phyloP scores from a whole-genome alignment of 1,284 basidiomycete species.

The Ustilago crameri region DNA sequence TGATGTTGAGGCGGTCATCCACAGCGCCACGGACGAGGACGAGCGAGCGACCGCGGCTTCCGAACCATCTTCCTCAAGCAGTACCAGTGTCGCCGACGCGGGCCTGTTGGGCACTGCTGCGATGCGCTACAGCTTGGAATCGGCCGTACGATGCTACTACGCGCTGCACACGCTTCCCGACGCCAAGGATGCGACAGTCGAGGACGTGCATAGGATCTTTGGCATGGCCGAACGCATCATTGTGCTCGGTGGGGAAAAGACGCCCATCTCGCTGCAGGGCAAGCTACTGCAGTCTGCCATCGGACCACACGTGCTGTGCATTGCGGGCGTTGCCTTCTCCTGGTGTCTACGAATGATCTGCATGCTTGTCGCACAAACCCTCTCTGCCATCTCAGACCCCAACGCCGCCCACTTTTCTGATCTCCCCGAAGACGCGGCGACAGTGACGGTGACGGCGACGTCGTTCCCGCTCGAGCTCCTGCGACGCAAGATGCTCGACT shows the following conservation, averaged over 20 bases:
- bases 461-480: constrained; percentile 36
- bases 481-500: constrained; percentile 45
- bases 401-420: not conserved
- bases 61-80: constrained; percentile 9
- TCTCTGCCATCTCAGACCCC: not conserved
- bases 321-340: constrained; percentile 36
- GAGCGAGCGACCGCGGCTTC: constrained; percentile 10
- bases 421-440: not conserved
- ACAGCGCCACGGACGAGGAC: constrained; percentile 32
- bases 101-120: constrained; percentile 25
- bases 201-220: constrained; percentile 36
- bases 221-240: constrained; percentile 32
- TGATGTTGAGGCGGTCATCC: constrained; percentile 47
- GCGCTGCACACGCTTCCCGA: constrained; percentile 39
- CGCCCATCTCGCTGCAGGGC: constrained; percentile 36
- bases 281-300: constrained; percentile 38
- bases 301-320: constrained; percentile 37
- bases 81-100: not conserved
- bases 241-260: constrained; percentile 44
- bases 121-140: constrained; percentile 35
- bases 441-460: not conserved
- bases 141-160: constrained; percentile 35
- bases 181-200: constrained; percentile 23
- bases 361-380: constrained; percentile 14
- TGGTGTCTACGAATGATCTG: constrained; percentile 36